Percentiles rank a stretch among this genome's conserved stretches.
These are phyloP conservation scores for Globisporangium okanoganense DNA, from an alignment of 352 stramenopile genomes.

Conservation along the genomic window DNA sequence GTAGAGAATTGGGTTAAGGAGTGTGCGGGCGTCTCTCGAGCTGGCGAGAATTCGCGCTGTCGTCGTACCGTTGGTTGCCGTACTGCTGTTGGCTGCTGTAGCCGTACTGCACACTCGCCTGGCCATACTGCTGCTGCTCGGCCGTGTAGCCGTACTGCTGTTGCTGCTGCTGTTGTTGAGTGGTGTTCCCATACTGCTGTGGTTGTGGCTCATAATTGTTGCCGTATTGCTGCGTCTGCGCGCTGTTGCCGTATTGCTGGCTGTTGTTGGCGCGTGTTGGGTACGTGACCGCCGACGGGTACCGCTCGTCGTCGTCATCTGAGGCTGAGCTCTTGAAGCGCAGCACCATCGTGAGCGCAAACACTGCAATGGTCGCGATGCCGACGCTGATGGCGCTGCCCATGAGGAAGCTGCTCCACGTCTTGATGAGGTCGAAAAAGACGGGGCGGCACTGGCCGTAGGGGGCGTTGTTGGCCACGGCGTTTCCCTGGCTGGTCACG, in stretches of 20 bases:
- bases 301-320: slow-evolving; percentile 19
- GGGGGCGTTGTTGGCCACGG: slow-evolving; percentile 39
- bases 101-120: slow-evolving; percentile 9
- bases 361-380: slow-evolving; percentile 39
- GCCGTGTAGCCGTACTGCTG: slow-evolving; percentile 6
- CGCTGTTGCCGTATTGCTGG: slow-evolving; percentile 1
- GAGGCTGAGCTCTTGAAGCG: slow-evolving; percentile 28
- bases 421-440: slow-evolving; percentile 63
- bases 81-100: slow-evolving; percentile 9
- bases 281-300: not conserved
- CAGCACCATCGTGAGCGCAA: slow-evolving; percentile 58
- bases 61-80: slow-evolving; percentile 12
- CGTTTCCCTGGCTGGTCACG: slow-evolving; percentile 21
- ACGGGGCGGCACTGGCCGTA: slow-evolving; percentile 62
- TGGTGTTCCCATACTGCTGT: slow-evolving; percentile 17
- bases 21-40: not conserved
- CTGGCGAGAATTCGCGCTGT: not conserved
- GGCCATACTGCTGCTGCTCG: slow-evolving; percentile 8
- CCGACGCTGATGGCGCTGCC: slow-evolving; percentile 49
- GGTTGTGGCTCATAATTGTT: slow-evolving; percentile 17
- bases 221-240: slow-evolving; percentile 21
- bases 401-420: slow-evolving; percentile 65
- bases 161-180: slow-evolving; percentile 16
- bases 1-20: not conserved
- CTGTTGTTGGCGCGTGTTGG: slow-evolving; percentile 8